A percentile compares a stretch with the other conserved stretches of the same genome.
These are phyloP conservation scores for Biancaea sappan DNA, from an alignment of 306 rosid species.

Conservation along the genomic window DNA sequence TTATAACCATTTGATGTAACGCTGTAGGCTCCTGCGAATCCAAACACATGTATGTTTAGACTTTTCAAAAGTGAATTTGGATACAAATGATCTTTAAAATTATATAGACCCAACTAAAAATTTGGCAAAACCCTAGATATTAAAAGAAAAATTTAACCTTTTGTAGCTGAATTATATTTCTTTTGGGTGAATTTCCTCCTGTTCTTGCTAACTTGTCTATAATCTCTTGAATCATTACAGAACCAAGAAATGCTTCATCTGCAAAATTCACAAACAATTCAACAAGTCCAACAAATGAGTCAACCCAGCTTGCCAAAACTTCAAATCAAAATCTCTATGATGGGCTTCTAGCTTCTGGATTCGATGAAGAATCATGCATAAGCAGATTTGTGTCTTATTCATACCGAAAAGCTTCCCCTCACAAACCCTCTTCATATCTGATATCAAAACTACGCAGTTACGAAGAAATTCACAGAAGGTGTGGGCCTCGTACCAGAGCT, in stretches of 20 bases:
- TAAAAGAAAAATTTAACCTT: too few species aligned
- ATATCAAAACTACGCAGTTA: conserved; percentile 66
- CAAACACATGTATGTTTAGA: too few species aligned
- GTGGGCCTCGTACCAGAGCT: conserved; percentile 67
- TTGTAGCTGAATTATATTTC: too few species aligned
- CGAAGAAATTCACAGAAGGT: conserved; percentile 64
- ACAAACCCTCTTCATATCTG: conserved; percentile 63
- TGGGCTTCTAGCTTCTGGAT: conserved; percentile 61
- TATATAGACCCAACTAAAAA: too few species aligned
- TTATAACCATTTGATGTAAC: too few species aligned
- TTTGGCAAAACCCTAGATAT: too few species aligned
- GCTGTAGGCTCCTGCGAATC: too few species aligned
- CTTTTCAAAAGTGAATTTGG: too few species aligned
- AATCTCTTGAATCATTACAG: conserved; percentile 30
- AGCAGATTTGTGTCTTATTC: conserved; percentile 65
- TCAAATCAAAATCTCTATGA: conserved; percentile 45
- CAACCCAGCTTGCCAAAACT: background rate
- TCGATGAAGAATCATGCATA: conserved; percentile 58
- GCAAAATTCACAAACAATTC: background rate
- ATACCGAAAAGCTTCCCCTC: conserved; percentile 53
- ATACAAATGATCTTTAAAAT: too few species aligned
- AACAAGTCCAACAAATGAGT: conserved; percentile 10
- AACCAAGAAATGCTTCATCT: conserved; percentile 24
- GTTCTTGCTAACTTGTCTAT: background rate
- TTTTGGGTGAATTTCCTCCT: background rate